phyloP scores from a whole-genome alignment of 179 eudicot genomes.

The Sideroxylon spinosum region DNA sequence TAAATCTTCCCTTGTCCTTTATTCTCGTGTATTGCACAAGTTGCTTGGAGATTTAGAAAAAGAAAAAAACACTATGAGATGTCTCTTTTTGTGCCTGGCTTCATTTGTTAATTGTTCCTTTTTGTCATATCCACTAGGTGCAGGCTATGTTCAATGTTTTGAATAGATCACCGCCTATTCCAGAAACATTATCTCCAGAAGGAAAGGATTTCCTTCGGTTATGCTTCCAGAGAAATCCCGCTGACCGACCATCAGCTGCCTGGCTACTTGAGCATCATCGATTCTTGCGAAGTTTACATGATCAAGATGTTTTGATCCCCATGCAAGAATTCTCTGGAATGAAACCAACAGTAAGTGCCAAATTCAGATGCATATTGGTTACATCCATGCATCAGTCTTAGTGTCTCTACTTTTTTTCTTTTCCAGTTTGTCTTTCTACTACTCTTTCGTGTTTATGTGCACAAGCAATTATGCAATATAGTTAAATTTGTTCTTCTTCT shows the following conservation, averaged over 20 bases:
- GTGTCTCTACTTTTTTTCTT: neutral
- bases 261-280: constrained; percentile 74
- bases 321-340: constrained; percentile 29
- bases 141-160: constrained; percentile 52
- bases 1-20: neutral
- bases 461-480: neutral
- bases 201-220: constrained; percentile 79
- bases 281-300: constrained; percentile 47
- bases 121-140: constrained; percentile 24
- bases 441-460: neutral
- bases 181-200: constrained; percentile 73
- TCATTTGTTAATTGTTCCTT: neutral
- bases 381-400: neutral
- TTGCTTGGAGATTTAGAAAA: neutral
- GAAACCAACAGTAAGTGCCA: constrained; percentile 32
- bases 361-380: constrained; percentile 9
- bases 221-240: constrained; percentile 84
- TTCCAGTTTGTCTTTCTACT: neutral
- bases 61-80: neutral
- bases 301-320: constrained; percentile 31
- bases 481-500: neutral
- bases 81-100: neutral
- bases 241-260: constrained; percentile 70
- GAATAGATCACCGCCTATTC: constrained; percentile 45
- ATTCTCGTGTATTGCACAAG: neutral